A percentile compares a stretch with the other conserved stretches of the same genome.
Evolutionary conservation across 2,329 filamentous ascomycete genomes (phyloP).

Genomic region (Elsinoe australis): DNA sequence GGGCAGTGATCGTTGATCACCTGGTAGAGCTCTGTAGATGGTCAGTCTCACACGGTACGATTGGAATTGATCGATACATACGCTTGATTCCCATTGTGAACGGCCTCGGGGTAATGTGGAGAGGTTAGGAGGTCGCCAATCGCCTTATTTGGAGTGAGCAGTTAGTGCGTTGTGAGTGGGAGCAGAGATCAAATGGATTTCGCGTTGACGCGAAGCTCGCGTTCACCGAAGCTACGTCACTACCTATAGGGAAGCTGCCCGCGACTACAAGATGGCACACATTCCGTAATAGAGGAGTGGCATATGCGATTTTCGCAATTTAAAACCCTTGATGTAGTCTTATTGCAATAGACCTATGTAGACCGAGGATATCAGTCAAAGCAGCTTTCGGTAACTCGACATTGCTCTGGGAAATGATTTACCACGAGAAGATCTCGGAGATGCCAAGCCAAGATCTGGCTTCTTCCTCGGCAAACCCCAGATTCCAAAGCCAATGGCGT

Average conservation of each 20-base stretch:
- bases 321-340: no score
- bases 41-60: slow-evolving; percentile 9
- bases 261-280: no score
- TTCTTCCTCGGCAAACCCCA: slow-evolving; percentile 10
- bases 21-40: slow-evolving; percentile 41
- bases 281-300: neutral
- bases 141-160: neutral
- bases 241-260: neutral
- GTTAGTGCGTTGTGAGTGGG: neutral
- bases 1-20: slow-evolving; percentile 59
- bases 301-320: no score
- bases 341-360: neutral
- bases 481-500: slow-evolving; percentile 2
- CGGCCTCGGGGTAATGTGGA: neutral
- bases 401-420: neutral
- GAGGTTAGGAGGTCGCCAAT: no score
- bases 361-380: neutral
- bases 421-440: slow-evolving; percentile 14
- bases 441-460: slow-evolving; percentile 13
- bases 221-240: slow-evolving; percentile 7
- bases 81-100: slow-evolving; percentile 33
- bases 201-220: slow-evolving; percentile 14
- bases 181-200: slow-evolving; percentile 6
- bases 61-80: slow-evolving; percentile 20
- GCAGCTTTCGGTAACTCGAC: neutral